Percentiles rank a stretch among this genome's conserved stretches.
These are phyloP conservation scores for Emericellopsis atlantica DNA, from an alignment of 2,329 filamentous ascomycete genomes.

Conservation along the genomic window DNA sequence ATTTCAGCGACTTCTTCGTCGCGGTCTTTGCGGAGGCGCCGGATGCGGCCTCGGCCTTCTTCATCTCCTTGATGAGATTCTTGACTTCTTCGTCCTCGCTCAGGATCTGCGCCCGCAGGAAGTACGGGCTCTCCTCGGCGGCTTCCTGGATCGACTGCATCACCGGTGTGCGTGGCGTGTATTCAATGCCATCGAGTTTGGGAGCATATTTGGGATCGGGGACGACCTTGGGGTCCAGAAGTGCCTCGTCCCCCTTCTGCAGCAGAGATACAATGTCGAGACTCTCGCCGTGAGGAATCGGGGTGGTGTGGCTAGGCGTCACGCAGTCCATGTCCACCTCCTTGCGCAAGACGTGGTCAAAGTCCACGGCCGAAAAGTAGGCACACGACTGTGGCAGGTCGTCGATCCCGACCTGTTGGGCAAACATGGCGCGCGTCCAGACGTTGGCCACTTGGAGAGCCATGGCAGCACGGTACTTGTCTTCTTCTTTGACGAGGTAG, in stretches of 20 bases:
- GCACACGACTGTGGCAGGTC: constrained; percentile 90
- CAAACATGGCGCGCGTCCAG: constrained; percentile 96
- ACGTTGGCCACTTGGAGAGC: constrained; percentile 88
- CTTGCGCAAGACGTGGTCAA: constrained; percentile 91
- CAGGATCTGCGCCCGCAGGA: constrained; percentile 77
- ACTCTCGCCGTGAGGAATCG: constrained; percentile 76
- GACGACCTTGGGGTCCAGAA: constrained; percentile 51
- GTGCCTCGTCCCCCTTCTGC: constrained; percentile 54
- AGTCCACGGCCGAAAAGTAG: constrained; percentile 90
- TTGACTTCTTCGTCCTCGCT: constrained; percentile 60
- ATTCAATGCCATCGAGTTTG: constrained; percentile 47
- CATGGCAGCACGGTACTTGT: constrained; percentile 83
- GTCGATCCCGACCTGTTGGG: constrained; percentile 90
- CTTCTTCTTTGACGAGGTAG: constrained; percentile 74
- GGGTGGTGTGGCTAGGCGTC: constrained; percentile 69
- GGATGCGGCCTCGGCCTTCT: constrained; percentile 17
- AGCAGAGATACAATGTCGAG: constrained; percentile 74
- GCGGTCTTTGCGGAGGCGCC: constrained; percentile 9
- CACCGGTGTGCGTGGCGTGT: constrained; percentile 61
- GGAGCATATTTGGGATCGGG: constrained; percentile 42
- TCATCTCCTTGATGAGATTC: constrained; percentile 53
- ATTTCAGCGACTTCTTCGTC: constrained; percentile 12
- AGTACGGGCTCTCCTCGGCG: constrained; percentile 28
- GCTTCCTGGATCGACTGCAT: constrained; percentile 57
- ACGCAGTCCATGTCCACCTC: constrained; percentile 97